These are phyloP conservation scores for Exserohilum rostratum DNA, from an alignment of 2,329 filamentous ascomycete species.

Conservation along the genomic window DNA sequence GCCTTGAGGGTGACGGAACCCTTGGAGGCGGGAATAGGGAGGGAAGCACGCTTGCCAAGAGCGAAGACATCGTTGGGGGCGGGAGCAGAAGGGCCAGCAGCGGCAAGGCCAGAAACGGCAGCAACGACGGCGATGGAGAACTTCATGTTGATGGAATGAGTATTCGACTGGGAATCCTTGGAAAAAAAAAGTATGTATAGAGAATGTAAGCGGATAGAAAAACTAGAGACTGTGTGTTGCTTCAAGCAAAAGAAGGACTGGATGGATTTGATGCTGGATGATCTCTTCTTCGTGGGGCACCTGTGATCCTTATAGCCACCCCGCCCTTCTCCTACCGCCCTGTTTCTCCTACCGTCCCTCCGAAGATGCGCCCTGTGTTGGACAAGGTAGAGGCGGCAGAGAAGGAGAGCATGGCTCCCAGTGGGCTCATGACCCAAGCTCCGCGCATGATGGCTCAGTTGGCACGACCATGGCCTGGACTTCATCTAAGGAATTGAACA, in stretches of 20 bases:
- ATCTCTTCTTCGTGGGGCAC: slow-evolving; percentile 1
- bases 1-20: slow-evolving; percentile 38
- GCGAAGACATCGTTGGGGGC: slow-evolving; percentile 32
- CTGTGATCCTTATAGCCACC: slow-evolving; percentile 19
- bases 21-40: slow-evolving; percentile 41
- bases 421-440: background rate
- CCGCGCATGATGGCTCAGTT: slow-evolving; percentile 1
- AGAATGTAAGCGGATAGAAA: slow-evolving; percentile 25
- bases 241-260: slow-evolving; percentile 33
- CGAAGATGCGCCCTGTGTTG: slow-evolving; percentile 6
- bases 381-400: background rate
- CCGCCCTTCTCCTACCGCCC: background rate
- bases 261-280: slow-evolving; percentile 26
- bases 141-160: slow-evolving; percentile 40
- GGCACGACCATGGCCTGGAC: background rate
- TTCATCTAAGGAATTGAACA: background rate
- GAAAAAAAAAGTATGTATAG: slow-evolving; percentile 25
- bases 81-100: slow-evolving; percentile 35
- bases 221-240: slow-evolving; percentile 26
- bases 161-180: slow-evolving; percentile 14
- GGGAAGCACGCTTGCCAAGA: slow-evolving; percentile 38
- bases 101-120: slow-evolving; percentile 35
- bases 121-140: slow-evolving; percentile 35
- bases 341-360: background rate
- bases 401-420: background rate